These are phyloP conservation scores for Blastocystis sp. DNA, from an alignment of 352 stramenopile species.

Conservation along the genomic window DNA sequence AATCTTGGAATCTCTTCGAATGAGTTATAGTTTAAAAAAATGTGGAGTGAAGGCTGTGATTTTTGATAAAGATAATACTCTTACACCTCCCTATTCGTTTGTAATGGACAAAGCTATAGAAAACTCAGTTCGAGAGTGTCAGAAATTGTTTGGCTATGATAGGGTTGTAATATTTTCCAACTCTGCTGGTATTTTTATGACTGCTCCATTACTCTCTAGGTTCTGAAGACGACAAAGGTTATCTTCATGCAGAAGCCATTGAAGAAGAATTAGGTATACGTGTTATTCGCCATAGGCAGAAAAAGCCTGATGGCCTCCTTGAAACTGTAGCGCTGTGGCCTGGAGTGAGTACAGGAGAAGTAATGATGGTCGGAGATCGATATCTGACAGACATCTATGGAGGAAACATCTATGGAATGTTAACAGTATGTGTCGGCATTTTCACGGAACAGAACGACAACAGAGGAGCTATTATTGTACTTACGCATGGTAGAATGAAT, in stretches of 20 bases:
- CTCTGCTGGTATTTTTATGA: not conserved
- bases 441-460: constrained; percentile 36
- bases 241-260: constrained; percentile 19
- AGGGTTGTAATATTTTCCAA: constrained; percentile 33
- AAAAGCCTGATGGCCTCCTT: constrained; percentile 11
- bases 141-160: constrained; percentile 21
- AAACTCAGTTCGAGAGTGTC: not conserved
- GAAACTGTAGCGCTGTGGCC: not conserved
- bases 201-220: not conserved
- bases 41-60: constrained; percentile 29
- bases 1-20: not conserved
- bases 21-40: not conserved
- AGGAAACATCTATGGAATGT: not conserved
- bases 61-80: constrained; percentile 48
- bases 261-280: not conserved
- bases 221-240: not conserved
- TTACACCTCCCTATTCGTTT: constrained; percentile 19
- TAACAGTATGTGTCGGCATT: not conserved
- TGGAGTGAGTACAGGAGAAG: not conserved
- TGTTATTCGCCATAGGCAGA: constrained; percentile 4
- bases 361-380: constrained; percentile 33
- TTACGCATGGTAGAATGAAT: not conserved
- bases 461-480: constrained; percentile 16
- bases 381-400: constrained; percentile 41
- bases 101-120: not conserved